These are phyloP conservation scores for Beauveria varroae DNA, from an alignment of 2,329 filamentous ascomycete genomes.

Conservation along the genomic window DNA sequence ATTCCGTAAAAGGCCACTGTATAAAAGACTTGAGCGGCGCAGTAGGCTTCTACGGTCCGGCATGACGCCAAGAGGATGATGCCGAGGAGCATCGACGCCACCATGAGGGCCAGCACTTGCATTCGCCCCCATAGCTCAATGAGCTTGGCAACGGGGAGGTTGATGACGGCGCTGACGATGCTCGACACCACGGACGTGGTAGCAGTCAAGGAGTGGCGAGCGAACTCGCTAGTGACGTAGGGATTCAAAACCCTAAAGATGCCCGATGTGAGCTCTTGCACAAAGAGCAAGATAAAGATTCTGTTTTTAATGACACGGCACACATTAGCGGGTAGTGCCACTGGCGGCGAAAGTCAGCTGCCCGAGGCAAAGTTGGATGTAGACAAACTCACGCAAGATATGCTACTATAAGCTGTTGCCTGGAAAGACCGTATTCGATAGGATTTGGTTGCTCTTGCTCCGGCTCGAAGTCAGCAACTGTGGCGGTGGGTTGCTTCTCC, in stretches of 20 bases:
- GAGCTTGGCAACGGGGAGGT: slow-evolving; percentile 59
- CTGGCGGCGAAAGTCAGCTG: neutral
- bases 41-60: slow-evolving; percentile 51
- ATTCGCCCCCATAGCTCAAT: slow-evolving; percentile 61
- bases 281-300: slow-evolving; percentile 33
- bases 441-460: neutral
- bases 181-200: slow-evolving; percentile 47
- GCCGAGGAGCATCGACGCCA: slow-evolving; percentile 40
- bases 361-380: neutral
- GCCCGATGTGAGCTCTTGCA: slow-evolving; percentile 28
- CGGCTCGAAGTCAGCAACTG: neutral
- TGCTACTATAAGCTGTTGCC: neutral
- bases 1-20: slow-evolving; percentile 44
- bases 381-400: neutral
- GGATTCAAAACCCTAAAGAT: slow-evolving; percentile 33
- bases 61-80: slow-evolving; percentile 61
- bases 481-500: neutral
- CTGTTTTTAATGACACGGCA: slow-evolving; percentile 13
- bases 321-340: neutral
- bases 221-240: slow-evolving; percentile 44
- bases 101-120: slow-evolving; percentile 50
- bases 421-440: neutral
- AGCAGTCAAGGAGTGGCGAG: slow-evolving; percentile 43
- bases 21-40: slow-evolving; percentile 60
- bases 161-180: slow-evolving; percentile 50